Conservation (phyloP, 305 asterid species). For the Fraxinus albicans region DNA sequence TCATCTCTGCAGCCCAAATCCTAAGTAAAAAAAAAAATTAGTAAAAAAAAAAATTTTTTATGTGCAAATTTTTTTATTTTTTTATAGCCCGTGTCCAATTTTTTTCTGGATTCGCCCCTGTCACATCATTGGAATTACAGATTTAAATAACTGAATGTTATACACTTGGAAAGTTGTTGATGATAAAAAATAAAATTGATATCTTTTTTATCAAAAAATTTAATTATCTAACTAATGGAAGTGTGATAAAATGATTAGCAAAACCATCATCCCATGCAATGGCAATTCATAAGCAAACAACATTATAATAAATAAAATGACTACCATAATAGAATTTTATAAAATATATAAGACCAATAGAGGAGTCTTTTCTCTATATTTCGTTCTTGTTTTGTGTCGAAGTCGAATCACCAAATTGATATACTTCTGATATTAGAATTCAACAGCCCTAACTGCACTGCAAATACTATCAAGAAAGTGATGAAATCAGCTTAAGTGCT, state of each 20-base stretch:
- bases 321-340: too few species aligned
- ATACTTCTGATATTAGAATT: not conserved
- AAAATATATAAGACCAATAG: constrained; percentile 16
- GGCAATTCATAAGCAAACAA: not conserved
- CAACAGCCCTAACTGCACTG: too few species aligned
- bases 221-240: constrained; percentile 2
- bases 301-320: not conserved
- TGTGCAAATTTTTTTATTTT: too few species aligned
- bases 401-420: not conserved
- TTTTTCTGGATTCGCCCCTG: too few species aligned
- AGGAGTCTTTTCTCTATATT: constrained; percentile 33
- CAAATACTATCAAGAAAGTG: too few species aligned
- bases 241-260: not conserved
- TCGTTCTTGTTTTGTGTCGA: constrained; percentile 24
- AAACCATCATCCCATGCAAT: not conserved
- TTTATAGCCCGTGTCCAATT: too few species aligned
- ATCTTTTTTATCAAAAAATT: constrained; percentile 1
- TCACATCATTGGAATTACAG: constrained; percentile 3
- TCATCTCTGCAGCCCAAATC: too few species aligned
- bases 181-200: constrained; percentile 12
- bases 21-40: too few species aligned
- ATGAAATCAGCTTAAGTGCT: too few species aligned
- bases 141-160: constrained; percentile 15
- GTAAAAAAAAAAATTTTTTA: too few species aligned
- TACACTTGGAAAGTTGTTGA: constrained; percentile 22